A percentile compares a stretch with the other conserved stretches of the same genome.
These are phyloP conservation scores for Thelonectria blattea DNA, from an alignment of 2,329 filamentous ascomycete species.

Conservation along the genomic window DNA sequence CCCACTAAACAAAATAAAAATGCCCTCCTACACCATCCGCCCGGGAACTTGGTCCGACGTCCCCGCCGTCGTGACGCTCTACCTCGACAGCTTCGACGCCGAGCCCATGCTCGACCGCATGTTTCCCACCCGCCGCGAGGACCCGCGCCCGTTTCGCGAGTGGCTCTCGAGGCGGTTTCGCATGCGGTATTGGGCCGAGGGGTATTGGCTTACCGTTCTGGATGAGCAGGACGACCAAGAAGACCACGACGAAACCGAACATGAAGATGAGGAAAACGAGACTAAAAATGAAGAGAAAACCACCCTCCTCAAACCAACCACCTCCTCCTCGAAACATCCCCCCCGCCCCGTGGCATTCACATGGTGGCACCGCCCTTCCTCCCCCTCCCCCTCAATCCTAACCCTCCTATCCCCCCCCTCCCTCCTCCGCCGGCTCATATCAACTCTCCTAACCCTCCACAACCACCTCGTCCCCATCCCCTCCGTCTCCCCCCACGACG, in stretches of 20 bases:
- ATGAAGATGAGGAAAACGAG: background rate
- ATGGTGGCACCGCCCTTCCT: slow-evolving; percentile 43
- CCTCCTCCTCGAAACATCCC: background rate
- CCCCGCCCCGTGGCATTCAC: slow-evolving; percentile 38
- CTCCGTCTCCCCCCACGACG: slow-evolving; percentile 27
- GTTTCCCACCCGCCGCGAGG: slow-evolving; percentile 37
- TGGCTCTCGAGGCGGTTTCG: slow-evolving; percentile 39
- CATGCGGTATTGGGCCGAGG: slow-evolving; percentile 42
- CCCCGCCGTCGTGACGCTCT: slow-evolving; percentile 34
- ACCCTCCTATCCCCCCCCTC: slow-evolving; percentile 35
- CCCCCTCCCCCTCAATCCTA: slow-evolving; percentile 18
- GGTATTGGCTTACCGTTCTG: slow-evolving; percentile 40
- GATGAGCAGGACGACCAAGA: slow-evolving; percentile 23
- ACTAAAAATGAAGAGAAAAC: background rate
- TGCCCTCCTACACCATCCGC: slow-evolving; percentile 38
- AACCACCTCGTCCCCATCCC: slow-evolving; percentile 35
- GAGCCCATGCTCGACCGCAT: slow-evolving; percentile 42
- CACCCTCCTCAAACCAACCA: background rate
- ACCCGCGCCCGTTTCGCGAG: slow-evolving; percentile 29
- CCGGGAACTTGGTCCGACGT: slow-evolving; percentile 42
- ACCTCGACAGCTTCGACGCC: slow-evolving; percentile 38
- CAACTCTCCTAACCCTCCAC: slow-evolving; percentile 33
- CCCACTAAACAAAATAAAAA: too few relatives aligned
- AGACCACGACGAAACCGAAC: slow-evolving; percentile 15
- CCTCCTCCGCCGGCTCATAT: slow-evolving; percentile 41